These are phyloP conservation scores for Suillus ampliporus DNA, from an alignment of 768 basidiomycete species.

Conservation along the genomic window DNA sequence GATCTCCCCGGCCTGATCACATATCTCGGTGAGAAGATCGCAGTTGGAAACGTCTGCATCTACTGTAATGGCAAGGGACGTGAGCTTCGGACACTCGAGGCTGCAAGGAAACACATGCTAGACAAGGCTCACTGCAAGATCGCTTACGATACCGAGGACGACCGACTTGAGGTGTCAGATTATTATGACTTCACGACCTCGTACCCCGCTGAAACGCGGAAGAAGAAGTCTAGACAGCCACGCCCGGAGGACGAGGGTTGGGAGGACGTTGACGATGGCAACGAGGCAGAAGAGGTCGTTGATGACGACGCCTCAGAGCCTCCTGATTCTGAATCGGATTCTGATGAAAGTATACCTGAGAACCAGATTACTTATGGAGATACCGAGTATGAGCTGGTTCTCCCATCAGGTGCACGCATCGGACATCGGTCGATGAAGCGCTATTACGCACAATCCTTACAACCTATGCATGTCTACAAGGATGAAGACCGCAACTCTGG, in stretches of 20 bases:
- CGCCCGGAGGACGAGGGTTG: constrained; percentile 45
- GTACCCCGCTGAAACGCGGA: constrained; percentile 59
- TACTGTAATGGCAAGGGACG: constrained; percentile 84
- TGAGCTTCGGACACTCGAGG: constrained; percentile 84
- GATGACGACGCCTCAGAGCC: constrained; percentile 49
- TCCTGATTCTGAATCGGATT: constrained; percentile 37
- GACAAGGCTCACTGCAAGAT: constrained; percentile 98
- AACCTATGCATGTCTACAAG: constrained; percentile 47
- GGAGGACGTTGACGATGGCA: constrained; percentile 41
- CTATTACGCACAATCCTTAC: constrained; percentile 87
- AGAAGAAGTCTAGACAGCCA: constrained; percentile 25
- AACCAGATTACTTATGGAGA: constrained; percentile 77
- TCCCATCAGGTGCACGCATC: constrained; percentile 91
- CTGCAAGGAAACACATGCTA: constrained; percentile 93
- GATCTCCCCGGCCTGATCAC: constrained; percentile 81
- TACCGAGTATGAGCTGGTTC: constrained; percentile 83
- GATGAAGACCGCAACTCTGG: constrained; percentile 72
- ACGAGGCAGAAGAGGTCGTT: constrained; percentile 34
- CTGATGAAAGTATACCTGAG: constrained; percentile 50
- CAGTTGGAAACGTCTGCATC: constrained; percentile 91
- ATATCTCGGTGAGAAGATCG: constrained; percentile 92
- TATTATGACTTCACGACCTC: constrained; percentile 90
- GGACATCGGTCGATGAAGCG: constrained; percentile 88
- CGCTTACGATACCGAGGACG: constrained; percentile 80
- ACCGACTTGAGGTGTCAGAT: constrained; percentile 88